These are phyloP conservation scores for Nemania abortiva DNA, from an alignment of 2,329 filamentous ascomycete genomes.

Conservation along the genomic window DNA sequence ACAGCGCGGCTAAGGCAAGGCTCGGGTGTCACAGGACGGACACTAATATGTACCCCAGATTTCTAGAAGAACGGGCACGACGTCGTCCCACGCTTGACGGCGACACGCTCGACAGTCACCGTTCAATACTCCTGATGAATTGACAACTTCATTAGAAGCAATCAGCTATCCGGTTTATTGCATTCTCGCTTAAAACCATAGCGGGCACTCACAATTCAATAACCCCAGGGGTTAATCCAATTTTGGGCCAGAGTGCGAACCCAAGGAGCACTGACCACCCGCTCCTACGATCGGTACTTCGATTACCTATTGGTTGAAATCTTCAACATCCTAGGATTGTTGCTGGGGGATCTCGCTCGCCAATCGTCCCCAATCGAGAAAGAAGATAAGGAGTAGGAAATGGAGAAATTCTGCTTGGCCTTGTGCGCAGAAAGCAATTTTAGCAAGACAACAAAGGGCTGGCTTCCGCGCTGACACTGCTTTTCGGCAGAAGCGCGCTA, in stretches of 20 bases:
- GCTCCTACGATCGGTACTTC: background rate
- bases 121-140: background rate
- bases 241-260: background rate
- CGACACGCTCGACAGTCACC: background rate
- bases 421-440: background rate
- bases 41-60: constrained; percentile 22
- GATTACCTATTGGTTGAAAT: too few relatives aligned
- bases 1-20: too few relatives aligned
- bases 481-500: background rate
- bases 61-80: constrained; percentile 13
- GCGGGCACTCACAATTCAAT: background rate
- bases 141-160: background rate
- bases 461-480: background rate
- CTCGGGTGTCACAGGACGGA: constrained; percentile 5
- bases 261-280: background rate
- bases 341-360: background rate
- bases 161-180: background rate
- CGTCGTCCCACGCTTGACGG: constrained; percentile 6
- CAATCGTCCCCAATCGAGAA: background rate
- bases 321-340: too few relatives aligned
- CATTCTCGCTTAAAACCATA: background rate
- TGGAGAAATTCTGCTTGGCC: background rate
- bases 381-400: background rate
- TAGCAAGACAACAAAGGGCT: background rate
- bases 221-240: background rate